phyloP scores from a whole-genome alignment of 2,329 filamentous ascomycete genomes.

The Cytospora paraplurivora region DNA sequence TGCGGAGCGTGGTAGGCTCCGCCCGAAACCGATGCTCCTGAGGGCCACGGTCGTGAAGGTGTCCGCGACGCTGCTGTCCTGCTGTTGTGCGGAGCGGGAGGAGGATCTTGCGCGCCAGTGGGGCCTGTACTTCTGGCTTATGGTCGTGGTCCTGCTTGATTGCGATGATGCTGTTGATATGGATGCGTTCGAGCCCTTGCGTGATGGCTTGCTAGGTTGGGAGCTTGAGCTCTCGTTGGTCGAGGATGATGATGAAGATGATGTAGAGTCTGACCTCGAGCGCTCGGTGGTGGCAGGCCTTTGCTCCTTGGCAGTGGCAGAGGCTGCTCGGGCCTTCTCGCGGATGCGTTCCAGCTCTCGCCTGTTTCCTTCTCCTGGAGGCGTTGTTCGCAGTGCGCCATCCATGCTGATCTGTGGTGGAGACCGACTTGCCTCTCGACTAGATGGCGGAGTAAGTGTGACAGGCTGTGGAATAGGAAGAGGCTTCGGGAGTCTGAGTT shows the following conservation, averaged over 20 bases:
- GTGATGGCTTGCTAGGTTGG: conserved; percentile 21
- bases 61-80: conserved; percentile 16
- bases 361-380: conserved; percentile 25
- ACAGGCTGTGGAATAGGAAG: conserved; percentile 24
- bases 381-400: conserved; percentile 23
- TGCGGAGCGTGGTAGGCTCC: conserved; percentile 14
- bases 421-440: conserved; percentile 25
- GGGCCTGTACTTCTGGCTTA: conserved; percentile 8
- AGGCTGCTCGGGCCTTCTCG: conserved; percentile 22
- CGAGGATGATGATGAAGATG: conserved; percentile 19
- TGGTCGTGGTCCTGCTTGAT: conserved; percentile 14
- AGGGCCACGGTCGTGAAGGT: conserved; percentile 17
- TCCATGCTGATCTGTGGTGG: conserved; percentile 25
- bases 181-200: conserved; percentile 24
- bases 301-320: conserved; percentile 12
- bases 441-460: conserved; percentile 26
- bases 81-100: conserved; percentile 16
- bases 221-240: conserved; percentile 10
- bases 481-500: conserved; percentile 19
- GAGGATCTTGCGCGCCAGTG: conserved; percentile 7
- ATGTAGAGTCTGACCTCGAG: conserved; percentile 24
- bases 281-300: conserved; percentile 22
- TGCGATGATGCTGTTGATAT: conserved; percentile 11
- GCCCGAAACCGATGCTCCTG: conserved; percentile 25
- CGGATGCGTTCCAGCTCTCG: conserved; percentile 28